Evolutionary conservation across 2,329 filamentous ascomycete species (phyloP).

Genomic region (Clonostachys sp.): DNA sequence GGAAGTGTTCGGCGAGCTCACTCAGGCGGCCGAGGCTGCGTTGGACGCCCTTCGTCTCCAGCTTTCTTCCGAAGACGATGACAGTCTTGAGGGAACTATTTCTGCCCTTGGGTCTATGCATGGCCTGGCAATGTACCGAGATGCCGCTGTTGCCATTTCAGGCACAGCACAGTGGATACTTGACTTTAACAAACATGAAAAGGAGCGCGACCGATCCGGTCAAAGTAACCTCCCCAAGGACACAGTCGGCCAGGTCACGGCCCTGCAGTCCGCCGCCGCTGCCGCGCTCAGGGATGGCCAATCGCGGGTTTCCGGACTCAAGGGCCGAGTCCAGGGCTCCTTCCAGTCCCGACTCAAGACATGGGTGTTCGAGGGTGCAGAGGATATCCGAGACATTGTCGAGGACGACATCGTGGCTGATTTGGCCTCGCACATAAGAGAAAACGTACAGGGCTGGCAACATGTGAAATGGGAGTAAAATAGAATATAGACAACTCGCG

Average conservation of each 20-base stretch:
- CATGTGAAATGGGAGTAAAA: conserved; percentile 22
- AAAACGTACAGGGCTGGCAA: conserved; percentile 25
- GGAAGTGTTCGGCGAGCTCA: conserved; percentile 16
- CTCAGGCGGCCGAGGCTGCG: conserved; percentile 13
- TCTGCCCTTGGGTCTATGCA: conserved; percentile 25
- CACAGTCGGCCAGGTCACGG: conserved; percentile 23
- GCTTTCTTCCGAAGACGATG: conserved; percentile 3
- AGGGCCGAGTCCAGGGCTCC: conserved; percentile 20
- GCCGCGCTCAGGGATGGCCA: conserved; percentile 24
- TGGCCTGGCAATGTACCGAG: conserved; percentile 26
- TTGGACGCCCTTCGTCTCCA: conserved; percentile 16
- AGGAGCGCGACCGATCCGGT: conserved; percentile 30
- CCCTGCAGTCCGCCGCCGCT: conserved; percentile 19
- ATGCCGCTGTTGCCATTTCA: conserved; percentile 25
- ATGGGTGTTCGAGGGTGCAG: conserved; percentile 19
- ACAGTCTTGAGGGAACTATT: conserved; percentile 9
- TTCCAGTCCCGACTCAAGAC: conserved; percentile 15
- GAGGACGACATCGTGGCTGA: conserved; percentile 13
- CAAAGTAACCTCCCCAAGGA: conserved; percentile 31
- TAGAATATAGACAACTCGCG: neutral
- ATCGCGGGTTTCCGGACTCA: conserved; percentile 5
- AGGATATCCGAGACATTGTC: conserved; percentile 13
- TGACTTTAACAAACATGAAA: conserved; percentile 28
- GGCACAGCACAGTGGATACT: conserved; percentile 24
- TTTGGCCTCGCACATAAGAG: conserved; percentile 25